Evolutionary conservation across 2,329 filamentous ascomycete species (phyloP).

Genomic region (Davidsoniella australis): DNA sequence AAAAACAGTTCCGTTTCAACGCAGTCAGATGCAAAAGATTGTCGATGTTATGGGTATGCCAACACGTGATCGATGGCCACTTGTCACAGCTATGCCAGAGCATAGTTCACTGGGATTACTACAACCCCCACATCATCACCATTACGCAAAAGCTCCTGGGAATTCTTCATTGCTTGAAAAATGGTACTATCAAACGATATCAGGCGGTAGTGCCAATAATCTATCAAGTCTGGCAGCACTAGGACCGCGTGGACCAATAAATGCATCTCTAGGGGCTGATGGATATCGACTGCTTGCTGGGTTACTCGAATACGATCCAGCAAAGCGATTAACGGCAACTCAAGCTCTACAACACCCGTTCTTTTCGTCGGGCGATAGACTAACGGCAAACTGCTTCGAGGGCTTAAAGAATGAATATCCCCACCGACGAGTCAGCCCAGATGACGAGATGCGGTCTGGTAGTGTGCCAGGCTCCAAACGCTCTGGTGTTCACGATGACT

Average conservation of each 20-base stretch:
- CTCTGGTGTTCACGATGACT: conserved; percentile 69
- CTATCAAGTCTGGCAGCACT: conserved; percentile 19
- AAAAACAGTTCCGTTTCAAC: conserved; percentile 91
- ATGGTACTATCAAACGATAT: conserved; percentile 60
- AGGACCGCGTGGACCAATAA: background rate
- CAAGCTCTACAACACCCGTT: conserved; percentile 83
- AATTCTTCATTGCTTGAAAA: conserved; percentile 47
- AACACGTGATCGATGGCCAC: conserved; percentile 74
- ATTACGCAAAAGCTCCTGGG: conserved; percentile 17
- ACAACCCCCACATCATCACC: conserved; percentile 18
- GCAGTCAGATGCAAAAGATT: conserved; percentile 98
- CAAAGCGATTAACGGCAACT: conserved; percentile 71
- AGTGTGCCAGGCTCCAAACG: conserved; percentile 84
- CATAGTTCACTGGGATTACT: conserved; percentile 43
- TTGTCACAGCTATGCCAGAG: conserved; percentile 73
- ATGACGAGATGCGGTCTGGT: conserved; percentile 84
- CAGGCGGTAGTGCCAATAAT: conserved; percentile 32
- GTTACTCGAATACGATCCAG: conserved; percentile 82
- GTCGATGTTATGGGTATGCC: conserved; percentile 90
- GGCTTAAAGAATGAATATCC: conserved; percentile 80
- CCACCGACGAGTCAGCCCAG: conserved; percentile 73
- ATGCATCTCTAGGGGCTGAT: conserved; percentile 48
- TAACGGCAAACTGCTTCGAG: conserved; percentile 77
- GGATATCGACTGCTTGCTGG: conserved; percentile 69
- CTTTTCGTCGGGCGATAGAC: conserved; percentile 57